Conservation (phyloP, 169 alveolate species). For the Plasmodium relictum region DNA sequence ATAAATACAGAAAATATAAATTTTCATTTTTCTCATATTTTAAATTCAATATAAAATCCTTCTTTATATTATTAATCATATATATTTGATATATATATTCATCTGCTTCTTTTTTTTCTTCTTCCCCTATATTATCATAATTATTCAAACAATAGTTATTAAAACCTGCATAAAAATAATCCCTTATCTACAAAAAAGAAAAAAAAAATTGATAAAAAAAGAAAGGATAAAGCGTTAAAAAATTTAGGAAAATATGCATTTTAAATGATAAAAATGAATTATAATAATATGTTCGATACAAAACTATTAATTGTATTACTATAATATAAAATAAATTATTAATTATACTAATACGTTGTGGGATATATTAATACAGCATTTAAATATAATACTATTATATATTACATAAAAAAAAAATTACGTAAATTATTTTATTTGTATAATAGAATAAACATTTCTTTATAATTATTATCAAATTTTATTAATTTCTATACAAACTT, state of each 20-base stretch:
- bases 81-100: conserved; percentile 73
- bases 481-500: no score
- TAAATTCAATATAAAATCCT: conserved; percentile 28
- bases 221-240: neutral
- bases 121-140: conserved; percentile 24
- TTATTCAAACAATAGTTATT: conserved; percentile 37
- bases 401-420: no score
- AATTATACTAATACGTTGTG: no score
- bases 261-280: neutral
- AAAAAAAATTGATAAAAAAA: conserved; percentile 11
- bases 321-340: no score
- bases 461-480: no score
- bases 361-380: no score
- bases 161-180: conserved; percentile 65
- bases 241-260: neutral
- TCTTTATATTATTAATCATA: conserved; percentile 43
- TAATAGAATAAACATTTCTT: no score
- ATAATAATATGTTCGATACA: neutral
- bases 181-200: conserved; percentile 35
- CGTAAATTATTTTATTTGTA: no score
- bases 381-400: no score
- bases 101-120: conserved; percentile 48
- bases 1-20: conserved; percentile 35
- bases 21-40: conserved; percentile 42
- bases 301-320: no score